phyloP scores from a whole-genome alignment of 164 flowering plant species.

The Euptelea pleiosperma region DNA sequence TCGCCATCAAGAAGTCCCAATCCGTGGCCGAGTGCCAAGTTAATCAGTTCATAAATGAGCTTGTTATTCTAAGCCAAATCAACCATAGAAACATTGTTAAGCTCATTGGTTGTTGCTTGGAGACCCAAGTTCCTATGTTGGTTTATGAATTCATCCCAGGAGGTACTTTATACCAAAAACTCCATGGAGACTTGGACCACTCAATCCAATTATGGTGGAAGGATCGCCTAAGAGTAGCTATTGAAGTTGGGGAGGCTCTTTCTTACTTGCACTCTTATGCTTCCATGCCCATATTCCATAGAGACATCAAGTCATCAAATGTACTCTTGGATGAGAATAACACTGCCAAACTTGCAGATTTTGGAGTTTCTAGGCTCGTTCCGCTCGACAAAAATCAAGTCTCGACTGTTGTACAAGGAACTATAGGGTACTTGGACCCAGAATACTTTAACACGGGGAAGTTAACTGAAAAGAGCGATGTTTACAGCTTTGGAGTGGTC shows the following conservation, averaged over 20 bases:
- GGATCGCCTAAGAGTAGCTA: conserved; percentile 7
- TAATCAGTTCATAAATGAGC: background rate
- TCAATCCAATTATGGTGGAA: background rate
- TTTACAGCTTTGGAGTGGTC: conserved; percentile 8
- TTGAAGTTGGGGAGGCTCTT: conserved; percentile 7
- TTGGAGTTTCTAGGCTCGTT: conserved; percentile 11
- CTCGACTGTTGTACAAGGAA: conserved; percentile 3
- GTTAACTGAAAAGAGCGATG: conserved; percentile 6
- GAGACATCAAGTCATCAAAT: conserved; percentile 6
- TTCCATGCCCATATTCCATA: conserved; percentile 6
- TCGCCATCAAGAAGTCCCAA: conserved; percentile 5
- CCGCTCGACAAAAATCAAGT: conserved; percentile 1
- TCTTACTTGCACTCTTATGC: conserved; percentile 10
- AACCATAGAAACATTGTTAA: conserved; percentile 8
- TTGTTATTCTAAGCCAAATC: conserved; percentile 6
- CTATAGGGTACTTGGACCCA: conserved; percentile 8
- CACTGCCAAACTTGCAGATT: conserved; percentile 9
- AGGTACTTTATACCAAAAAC: conserved; percentile 4
- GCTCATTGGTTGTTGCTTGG: conserved; percentile 7
- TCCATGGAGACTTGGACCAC: background rate
- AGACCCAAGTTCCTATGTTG: background rate
- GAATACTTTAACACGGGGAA: conserved; percentile 5
- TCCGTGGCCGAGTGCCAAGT: background rate
- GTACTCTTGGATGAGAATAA: conserved; percentile 5
- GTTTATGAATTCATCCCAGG: conserved; percentile 9